Conservation (phyloP, 164 flowering plant genomes). For the Tetrastigma voinierianum region DNA sequence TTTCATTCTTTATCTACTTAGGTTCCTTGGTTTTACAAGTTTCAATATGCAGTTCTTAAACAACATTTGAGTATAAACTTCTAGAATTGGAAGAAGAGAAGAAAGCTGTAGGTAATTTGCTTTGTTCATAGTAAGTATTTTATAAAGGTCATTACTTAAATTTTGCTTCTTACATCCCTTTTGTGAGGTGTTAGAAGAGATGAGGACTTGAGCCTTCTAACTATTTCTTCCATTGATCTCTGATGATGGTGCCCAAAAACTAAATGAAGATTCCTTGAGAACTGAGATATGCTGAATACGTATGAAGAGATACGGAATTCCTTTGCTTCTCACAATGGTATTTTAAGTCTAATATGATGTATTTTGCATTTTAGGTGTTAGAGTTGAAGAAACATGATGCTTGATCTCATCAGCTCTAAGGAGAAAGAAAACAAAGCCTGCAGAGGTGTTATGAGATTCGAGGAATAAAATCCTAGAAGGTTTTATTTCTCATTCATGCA, state of each 20-base stretch:
- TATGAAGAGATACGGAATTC: no score
- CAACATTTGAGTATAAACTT: conserved; percentile 94
- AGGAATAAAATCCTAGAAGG: conserved; percentile 91
- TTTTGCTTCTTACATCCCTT: neutral
- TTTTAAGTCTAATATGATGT: neutral
- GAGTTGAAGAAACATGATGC: conserved; percentile 97
- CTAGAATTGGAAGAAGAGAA: conserved; percentile 86
- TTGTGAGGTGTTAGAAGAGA: conserved; percentile 65
- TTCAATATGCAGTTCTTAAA: conserved; percentile 72
- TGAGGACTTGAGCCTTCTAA: conserved; percentile 68
- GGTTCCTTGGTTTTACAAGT: no score
- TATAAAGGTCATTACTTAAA: neutral
- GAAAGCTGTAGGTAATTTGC: conserved; percentile 57
- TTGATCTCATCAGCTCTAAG: conserved; percentile 82
- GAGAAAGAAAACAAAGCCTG: conserved; percentile 95
- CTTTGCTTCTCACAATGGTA: no score
- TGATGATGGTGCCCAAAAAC: no score
- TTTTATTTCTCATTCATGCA: conserved; percentile 23
- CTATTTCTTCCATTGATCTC: conserved; percentile 65
- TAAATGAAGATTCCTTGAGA: no score
- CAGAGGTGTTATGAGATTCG: conserved; percentile 99
- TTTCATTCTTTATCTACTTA: no score
- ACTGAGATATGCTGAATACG: no score
- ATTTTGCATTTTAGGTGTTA: conserved; percentile 56
- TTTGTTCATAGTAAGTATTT: neutral